Evolutionary conservation across 495 filamentous ascomycete species (phyloP).

Genomic region (Opeltia flavorubescens): DNA sequence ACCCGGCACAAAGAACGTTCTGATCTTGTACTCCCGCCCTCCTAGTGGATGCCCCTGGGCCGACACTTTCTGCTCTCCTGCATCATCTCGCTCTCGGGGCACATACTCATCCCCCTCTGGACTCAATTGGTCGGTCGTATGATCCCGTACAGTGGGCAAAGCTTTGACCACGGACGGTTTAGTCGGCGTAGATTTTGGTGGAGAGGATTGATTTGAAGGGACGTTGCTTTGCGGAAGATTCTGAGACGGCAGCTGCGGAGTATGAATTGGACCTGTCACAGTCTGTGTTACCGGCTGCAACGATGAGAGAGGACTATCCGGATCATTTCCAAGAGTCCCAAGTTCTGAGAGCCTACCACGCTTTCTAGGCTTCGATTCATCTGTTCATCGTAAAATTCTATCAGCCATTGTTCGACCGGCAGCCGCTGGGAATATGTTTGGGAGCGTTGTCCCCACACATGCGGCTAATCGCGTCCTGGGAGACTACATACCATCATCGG

Average conservation of each 20-base stretch:
- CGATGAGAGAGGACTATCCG: conserved; percentile 28
- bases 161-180: conserved; percentile 82
- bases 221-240: conserved; percentile 37
- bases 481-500: conserved; percentile 69
- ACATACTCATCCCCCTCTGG: conserved; percentile 92
- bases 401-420: background rate
- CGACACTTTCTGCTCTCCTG: conserved; percentile 87
- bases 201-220: conserved; percentile 59
- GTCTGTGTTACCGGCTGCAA: conserved; percentile 36
- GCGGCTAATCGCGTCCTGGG: conserved; percentile 9
- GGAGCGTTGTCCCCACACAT: background rate
- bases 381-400: conserved; percentile 19
- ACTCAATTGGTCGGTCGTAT: conserved; percentile 92
- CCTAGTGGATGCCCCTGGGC: conserved; percentile 67
- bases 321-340: conserved; percentile 35
- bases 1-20: conserved; percentile 84
- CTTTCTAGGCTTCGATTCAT: conserved; percentile 71
- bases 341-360: conserved; percentile 71
- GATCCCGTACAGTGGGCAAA: conserved; percentile 86
- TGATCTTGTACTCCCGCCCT: conserved; percentile 77
- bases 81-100: conserved; percentile 79
- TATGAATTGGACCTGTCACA: conserved; percentile 45
- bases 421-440: background rate
- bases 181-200: conserved; percentile 73
- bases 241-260: conserved; percentile 63